Conservation (phyloP, 441 rosid species). For the Hura crepitans region DNA sequence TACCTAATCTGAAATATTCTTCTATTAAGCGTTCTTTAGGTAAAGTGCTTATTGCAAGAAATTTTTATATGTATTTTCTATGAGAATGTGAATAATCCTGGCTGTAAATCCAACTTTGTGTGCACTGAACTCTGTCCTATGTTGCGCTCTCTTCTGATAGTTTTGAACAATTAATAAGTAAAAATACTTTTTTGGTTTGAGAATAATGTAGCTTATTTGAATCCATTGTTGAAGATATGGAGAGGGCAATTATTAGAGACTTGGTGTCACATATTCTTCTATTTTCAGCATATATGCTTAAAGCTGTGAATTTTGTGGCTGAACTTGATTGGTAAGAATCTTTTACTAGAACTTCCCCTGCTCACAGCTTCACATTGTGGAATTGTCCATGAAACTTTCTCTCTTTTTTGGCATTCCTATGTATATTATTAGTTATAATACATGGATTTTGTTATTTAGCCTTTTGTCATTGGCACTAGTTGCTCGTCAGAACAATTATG, state of each 20-base stretch:
- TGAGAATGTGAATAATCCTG: constrained; percentile 9
- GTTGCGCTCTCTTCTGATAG: constrained; percentile 8
- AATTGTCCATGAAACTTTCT: not conserved
- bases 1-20: constrained; percentile 26
- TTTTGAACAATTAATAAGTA: not conserved
- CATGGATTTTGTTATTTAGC: constrained; percentile 41
- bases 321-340: constrained; percentile 88
- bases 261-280: constrained; percentile 67
- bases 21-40: constrained; percentile 4
- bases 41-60: not conserved
- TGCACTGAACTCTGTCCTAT: not conserved
- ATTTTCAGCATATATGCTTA: constrained; percentile 66
- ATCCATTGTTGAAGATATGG: constrained; percentile 65
- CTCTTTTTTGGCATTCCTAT: not conserved
- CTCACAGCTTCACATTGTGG: not conserved
- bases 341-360: constrained; percentile 9
- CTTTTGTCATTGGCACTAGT: constrained; percentile 75
- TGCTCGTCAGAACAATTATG: constrained; percentile 86
- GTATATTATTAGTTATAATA: constrained; percentile 17
- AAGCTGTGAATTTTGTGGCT: constrained; percentile 80
- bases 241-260: constrained; percentile 83
- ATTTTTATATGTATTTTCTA: not conserved
- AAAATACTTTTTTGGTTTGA: constrained; percentile 11
- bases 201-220: constrained; percentile 19
- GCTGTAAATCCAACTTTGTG: constrained; percentile 13